Conservation (phyloP, 768 basidiomycete genomes). For the Chlorophyllum brunneum region DNA sequence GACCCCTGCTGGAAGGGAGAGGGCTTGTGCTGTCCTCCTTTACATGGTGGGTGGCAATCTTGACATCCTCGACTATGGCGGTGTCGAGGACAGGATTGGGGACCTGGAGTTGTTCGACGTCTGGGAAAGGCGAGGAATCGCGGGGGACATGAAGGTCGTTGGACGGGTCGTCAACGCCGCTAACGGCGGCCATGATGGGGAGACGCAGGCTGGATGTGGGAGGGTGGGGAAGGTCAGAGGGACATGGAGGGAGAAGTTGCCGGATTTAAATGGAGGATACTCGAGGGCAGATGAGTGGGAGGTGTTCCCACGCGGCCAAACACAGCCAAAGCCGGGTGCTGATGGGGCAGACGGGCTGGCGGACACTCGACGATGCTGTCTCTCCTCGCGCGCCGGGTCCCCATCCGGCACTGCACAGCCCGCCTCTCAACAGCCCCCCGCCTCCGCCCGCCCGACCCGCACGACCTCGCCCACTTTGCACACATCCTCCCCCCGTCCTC, state of each 20-base stretch:
- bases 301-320: neutral
- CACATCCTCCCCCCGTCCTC: conserved; percentile 57
- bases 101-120: conserved; percentile 23
- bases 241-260: conserved; percentile 6
- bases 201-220: neutral
- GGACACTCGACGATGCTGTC: neutral
- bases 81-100: conserved; percentile 17
- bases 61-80: conserved; percentile 21
- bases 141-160: conserved; percentile 33
- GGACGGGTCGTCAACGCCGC: conserved; percentile 29
- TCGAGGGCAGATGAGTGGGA: neutral
- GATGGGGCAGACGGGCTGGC: no score
- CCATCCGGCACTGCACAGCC: conserved; percentile 17
- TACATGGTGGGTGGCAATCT: conserved; percentile 24
- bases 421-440: conserved; percentile 22
- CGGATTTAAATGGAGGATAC: neutral
- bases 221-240: neutral
- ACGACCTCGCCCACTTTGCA: conserved; percentile 68
- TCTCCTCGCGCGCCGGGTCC: conserved; percentile 16
- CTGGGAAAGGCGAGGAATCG: conserved; percentile 26
- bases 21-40: conserved; percentile 24
- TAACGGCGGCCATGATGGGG: conserved; percentile 7
- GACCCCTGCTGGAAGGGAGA: conserved; percentile 20
- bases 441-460: conserved; percentile 46
- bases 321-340: conserved; percentile 1